A percentile compares a stretch with the other conserved stretches of the same genome.
These are phyloP conservation scores for Phytophthora cryptogea DNA, from an alignment of 352 stramenopile genomes.

Conservation along the genomic window DNA sequence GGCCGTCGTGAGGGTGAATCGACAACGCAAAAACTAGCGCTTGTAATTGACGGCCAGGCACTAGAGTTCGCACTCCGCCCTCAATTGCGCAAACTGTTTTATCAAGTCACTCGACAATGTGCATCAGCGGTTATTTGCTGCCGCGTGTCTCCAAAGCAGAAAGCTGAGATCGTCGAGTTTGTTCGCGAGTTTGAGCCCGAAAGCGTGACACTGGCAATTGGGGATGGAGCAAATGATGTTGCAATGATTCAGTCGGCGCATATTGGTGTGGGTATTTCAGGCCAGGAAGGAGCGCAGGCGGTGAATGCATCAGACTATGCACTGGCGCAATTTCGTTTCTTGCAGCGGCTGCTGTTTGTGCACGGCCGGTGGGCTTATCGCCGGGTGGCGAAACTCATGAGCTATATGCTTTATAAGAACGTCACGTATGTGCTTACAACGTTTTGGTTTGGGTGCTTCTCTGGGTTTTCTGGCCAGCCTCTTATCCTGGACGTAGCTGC, in stretches of 20 bases:
- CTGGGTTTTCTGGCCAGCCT: constrained; percentile 77
- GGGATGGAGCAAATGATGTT: constrained; percentile 97
- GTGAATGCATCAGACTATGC: constrained; percentile 95
- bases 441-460: constrained; percentile 86
- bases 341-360: constrained; percentile 91
- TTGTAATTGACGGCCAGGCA: constrained; percentile 94
- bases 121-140: constrained; percentile 85
- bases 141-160: constrained; percentile 89
- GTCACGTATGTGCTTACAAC: constrained; percentile 84
- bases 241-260: constrained; percentile 95
- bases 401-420: constrained; percentile 97
- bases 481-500: constrained; percentile 78
- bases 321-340: constrained; percentile 93
- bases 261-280: constrained; percentile 92
- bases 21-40: constrained; percentile 39
- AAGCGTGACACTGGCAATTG: constrained; percentile 90
- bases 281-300: constrained; percentile 92
- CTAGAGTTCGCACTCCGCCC: constrained; percentile 74
- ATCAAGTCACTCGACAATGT: constrained; percentile 72
- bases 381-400: constrained; percentile 92
- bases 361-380: constrained; percentile 93
- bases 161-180: constrained; percentile 81
- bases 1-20: constrained; percentile 2
- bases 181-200: constrained; percentile 71
- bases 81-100: constrained; percentile 59